Conservation (phyloP, 176 grass and related monocot genomes). For the Bonia amplexicaulis region DNA sequence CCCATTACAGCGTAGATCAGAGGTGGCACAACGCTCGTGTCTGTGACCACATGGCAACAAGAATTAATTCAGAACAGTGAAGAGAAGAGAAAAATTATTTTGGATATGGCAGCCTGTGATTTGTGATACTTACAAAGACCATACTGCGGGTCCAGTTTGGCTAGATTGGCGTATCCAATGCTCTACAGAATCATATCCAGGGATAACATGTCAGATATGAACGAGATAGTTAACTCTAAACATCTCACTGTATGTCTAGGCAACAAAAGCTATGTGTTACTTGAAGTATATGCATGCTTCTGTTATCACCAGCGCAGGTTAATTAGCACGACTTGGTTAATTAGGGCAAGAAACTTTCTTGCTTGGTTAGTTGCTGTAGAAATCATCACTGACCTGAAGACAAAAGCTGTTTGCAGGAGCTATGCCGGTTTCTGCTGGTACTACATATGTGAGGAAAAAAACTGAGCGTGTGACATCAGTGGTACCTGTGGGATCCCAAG, state of each 20-base stretch:
- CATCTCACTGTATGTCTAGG: neutral
- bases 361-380: neutral
- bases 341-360: neutral
- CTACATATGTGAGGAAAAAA: neutral
- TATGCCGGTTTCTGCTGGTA: neutral
- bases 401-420: neutral
- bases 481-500: slow-evolving; percentile 86
- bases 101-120: neutral
- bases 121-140: slow-evolving; percentile 75
- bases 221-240: neutral
- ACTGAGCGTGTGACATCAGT: neutral
- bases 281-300: neutral
- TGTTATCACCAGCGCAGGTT: neutral
- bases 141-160: slow-evolving; percentile 88
- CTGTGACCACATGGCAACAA: slow-evolving; percentile 33
- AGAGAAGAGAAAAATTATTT: neutral
- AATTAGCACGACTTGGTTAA: neutral
- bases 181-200: slow-evolving; percentile 50
- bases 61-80: neutral
- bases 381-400: neutral
- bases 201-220: neutral
- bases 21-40: slow-evolving; percentile 87
- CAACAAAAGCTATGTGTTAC: neutral
- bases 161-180: slow-evolving; percentile 94
- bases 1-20: slow-evolving; percentile 94